Percentiles rank a stretch among this genome's conserved stretches.
These are phyloP conservation scores for Coemansia brasiliensis DNA, from an alignment of 192 early-diverging fungal genomes.

Conservation along the genomic window DNA sequence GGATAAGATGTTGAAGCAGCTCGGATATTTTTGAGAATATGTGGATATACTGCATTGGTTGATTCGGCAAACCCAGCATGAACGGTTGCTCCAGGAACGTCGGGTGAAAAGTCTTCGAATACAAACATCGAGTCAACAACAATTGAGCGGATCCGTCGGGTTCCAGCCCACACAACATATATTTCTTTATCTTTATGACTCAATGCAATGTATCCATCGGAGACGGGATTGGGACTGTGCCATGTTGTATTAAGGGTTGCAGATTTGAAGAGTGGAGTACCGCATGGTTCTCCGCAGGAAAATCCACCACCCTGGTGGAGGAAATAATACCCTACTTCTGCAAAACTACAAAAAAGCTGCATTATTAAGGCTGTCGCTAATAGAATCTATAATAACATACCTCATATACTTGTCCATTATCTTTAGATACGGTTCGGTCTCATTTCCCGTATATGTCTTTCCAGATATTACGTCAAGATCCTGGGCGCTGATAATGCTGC, in stretches of 20 bases:
- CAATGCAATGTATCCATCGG: constrained; percentile 46
- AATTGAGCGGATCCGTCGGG: constrained; percentile 39
- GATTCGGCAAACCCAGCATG: constrained; percentile 41
- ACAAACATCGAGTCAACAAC: constrained; percentile 31
- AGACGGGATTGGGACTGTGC: constrained; percentile 47
- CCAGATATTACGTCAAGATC: constrained; percentile 43
- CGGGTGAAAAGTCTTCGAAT: constrained; percentile 32
- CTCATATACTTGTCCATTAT: constrained; percentile 55
- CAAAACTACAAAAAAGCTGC: constrained; percentile 23
- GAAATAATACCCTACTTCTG: constrained; percentile 43
- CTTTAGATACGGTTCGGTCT: constrained; percentile 26
- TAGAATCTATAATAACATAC: constrained; percentile 18
- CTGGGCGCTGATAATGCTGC: constrained; percentile 10
- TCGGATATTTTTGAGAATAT: constrained; percentile 45
- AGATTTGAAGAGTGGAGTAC: constrained; percentile 16
- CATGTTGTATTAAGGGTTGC: constrained; percentile 41
- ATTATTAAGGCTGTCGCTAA: too few species aligned
- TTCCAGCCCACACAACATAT: constrained; percentile 51
- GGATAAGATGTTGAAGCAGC: constrained; percentile 26
- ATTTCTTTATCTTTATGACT: constrained; percentile 38
- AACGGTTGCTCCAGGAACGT: constrained; percentile 28
- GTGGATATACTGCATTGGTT: constrained; percentile 37
- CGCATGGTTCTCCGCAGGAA: constrained; percentile 31
- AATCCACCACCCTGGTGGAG: constrained; percentile 41
- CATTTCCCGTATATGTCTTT: constrained; percentile 37